Percentiles rank a stretch among this genome's conserved stretches.
phyloP scores from a whole-genome alignment of 164 flowering plant species.

The Saururus chinensis region DNA sequence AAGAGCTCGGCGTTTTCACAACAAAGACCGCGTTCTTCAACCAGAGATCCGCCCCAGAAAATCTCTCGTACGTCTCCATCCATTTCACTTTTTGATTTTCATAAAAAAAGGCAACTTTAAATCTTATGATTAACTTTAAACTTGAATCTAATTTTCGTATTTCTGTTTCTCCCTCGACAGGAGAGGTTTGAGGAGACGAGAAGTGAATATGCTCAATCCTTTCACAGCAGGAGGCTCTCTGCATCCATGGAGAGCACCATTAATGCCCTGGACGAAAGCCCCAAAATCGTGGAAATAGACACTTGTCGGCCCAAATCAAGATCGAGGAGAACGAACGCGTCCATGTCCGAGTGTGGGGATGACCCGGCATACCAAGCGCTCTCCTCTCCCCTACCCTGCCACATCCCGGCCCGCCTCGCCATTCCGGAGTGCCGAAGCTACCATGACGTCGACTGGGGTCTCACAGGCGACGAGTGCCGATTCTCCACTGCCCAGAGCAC shows the following conservation, averaged over 20 bases:
- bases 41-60: conserved; percentile 27
- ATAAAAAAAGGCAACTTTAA: not conserved
- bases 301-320: conserved; percentile 51
- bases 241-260: conserved; percentile 33
- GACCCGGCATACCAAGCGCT: conserved; percentile 27
- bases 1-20: conserved; percentile 16
- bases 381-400: conserved; percentile 50
- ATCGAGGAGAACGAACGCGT: conserved; percentile 26
- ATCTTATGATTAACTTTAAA: no score
- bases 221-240: conserved; percentile 65
- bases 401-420: conserved; percentile 38
- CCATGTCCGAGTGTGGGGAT: conserved; percentile 40
- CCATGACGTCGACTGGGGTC: conserved; percentile 56
- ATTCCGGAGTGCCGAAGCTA: conserved; percentile 29
- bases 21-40: conserved; percentile 14
- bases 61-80: conserved; percentile 28
- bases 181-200: conserved; percentile 57
- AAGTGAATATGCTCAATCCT: conserved; percentile 39
- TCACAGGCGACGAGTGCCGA: conserved; percentile 44
- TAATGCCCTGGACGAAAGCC: conserved; percentile 44
- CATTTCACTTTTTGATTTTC: not conserved
- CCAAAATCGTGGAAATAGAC: conserved; percentile 85
- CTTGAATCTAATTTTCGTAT: not conserved
- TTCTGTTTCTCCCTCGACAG: conserved; percentile 16
- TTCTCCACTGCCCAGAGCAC: conserved; percentile 77